Base-by-base conservation (phyloP, 2,329 filamentous ascomycete genomes). In the Ceratocystis cubensis region DNA sequence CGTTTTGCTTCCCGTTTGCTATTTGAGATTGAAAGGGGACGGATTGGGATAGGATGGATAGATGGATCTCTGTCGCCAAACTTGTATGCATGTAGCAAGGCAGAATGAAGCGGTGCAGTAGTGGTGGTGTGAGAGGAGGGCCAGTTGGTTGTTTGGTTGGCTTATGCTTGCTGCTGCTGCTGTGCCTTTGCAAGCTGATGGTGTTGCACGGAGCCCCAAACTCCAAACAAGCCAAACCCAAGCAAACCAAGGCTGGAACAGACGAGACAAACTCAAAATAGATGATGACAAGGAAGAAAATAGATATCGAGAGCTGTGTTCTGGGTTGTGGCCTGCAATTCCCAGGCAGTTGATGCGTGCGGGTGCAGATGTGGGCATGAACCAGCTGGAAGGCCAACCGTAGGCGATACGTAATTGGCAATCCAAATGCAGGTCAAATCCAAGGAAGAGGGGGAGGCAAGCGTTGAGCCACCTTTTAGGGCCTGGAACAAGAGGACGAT, bases 211-310 rank as follows among this genome's bases (percentile, higher is more conserved):
- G 53, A 57, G 15, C 53, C 37, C 53, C 53, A 57, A 28, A 57
- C 22, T 22, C 53, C 61, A 66, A 66, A 48, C 53, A 66, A 62
- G 63, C 45, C 44, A 45, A 63, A 41, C 13, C 37, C 15, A 63
- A 45, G 25, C 61, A 63, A 20, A 17, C 37, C 61, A 45, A 48
- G 37, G 61, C 61, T 17, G 45, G 61, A 48, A 48, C 53, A 56
- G 50, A 22, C 53, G 37, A 37, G 48, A 61, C 64, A 22, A 33
- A 30, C 53, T 57, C 22, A 57, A 57, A 57, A 57, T 57, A 57
- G 53, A 22, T 13, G n/a, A 13, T 8, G 5, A 13, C 37, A 41
- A 41, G 37, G 37, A 41, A 41, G 37, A 41, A 41, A 13, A 41
- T 41, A 13, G 37, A 41, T 41, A 41, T 22, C 25, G 53, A 57